These are phyloP conservation scores for Penicillium capsulatum DNA, from an alignment of 2,329 filamentous ascomycete species.

Conservation along the genomic window DNA sequence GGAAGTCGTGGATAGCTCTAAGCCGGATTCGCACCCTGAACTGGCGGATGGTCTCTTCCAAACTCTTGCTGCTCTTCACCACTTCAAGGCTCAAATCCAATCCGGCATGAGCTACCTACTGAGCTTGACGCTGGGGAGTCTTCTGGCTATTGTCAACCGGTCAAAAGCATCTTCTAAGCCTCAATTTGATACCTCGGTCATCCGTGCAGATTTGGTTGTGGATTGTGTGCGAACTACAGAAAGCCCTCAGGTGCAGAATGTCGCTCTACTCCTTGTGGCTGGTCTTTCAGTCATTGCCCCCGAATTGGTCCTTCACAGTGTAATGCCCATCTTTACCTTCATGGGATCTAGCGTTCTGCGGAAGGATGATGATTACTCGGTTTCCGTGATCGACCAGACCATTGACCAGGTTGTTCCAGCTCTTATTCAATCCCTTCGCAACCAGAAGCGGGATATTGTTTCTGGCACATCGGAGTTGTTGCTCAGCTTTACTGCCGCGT, in stretches of 20 bases:
- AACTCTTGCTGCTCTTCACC: slow-evolving; percentile 79
- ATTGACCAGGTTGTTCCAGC: slow-evolving; percentile 92
- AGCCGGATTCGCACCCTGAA: slow-evolving; percentile 67
- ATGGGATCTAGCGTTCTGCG: slow-evolving; percentile 89
- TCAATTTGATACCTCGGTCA: slow-evolving; percentile 70
- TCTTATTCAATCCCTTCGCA: slow-evolving; percentile 76
- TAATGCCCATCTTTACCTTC: slow-evolving; percentile 99
- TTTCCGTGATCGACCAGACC: slow-evolving; percentile 89
- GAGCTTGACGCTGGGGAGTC: slow-evolving; percentile 73
- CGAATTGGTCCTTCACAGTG: slow-evolving; percentile 87
- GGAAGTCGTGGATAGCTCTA: slow-evolving; percentile 78
- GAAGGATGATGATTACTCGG: slow-evolving; percentile 94
- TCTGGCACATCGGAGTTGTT: slow-evolving; percentile 82
- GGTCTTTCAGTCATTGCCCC: slow-evolving; percentile 82
- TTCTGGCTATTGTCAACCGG: slow-evolving; percentile 77
- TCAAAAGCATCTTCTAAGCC: slow-evolving; percentile 51
- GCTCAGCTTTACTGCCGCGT: slow-evolving; percentile 93
- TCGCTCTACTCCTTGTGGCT: slow-evolving; percentile 81
- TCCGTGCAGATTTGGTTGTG: slow-evolving; percentile 85
- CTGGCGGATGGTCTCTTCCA: slow-evolving; percentile 77
- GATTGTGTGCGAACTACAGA: slow-evolving; percentile 89
- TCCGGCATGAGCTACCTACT: slow-evolving; percentile 90
- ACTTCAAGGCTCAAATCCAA: slow-evolving; percentile 72
- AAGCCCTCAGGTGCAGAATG: slow-evolving; percentile 90
- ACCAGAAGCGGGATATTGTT: slow-evolving; percentile 70